Evolutionary conservation across 176 grass and related monocot genomes (phyloP), one percentile per base, ranked within the genome.

Genomic region (Triticum urartu): DNA sequence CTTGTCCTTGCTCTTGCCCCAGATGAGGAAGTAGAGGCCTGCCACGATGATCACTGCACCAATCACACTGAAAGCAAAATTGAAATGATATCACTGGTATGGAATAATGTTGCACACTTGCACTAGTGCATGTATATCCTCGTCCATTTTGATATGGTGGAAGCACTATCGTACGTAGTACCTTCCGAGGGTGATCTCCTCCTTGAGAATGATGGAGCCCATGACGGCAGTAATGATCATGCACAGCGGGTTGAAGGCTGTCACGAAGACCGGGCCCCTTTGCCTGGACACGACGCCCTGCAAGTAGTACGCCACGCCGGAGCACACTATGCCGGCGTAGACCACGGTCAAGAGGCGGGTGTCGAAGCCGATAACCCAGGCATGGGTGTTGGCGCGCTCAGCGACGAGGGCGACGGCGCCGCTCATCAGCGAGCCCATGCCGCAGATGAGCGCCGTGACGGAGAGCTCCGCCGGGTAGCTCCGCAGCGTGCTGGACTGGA

Each of bases 201-300:
- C 97, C 26, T 87, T 88, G 32, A 99, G 87, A 38, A 99, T 86
- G 72, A 96, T 80, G 76, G 97, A 94, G 59, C 94, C 97, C 87
- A 96, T 81, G 32, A 94, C 28, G 48, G 97, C 68, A 34, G 97
- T 99, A 60, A 94, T 82, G 84, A 99, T 94, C 97, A 99, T 99
- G 94, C 97, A 94, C 12, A 99, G 90, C 8, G 97, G 97, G 79
- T 85, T 96, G 88, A 99, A 99, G 28, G 97, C 97, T 11, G 97
- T 94, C 9, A 96, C 94, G 89, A 96, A 99, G 20, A 99, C 97
- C 21, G 97, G 94, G 1, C 97, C 97, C 59, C 97, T 94, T 40
- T 89, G 84, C 56, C 81, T 90, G 5, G 95, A 92, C 86, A 96
- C 94, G 58, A 96, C 6, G 11, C 92, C 97, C 52, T 99, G 97